Conservation (phyloP, 441 rosid species). For the Populus hybrid region DNA sequence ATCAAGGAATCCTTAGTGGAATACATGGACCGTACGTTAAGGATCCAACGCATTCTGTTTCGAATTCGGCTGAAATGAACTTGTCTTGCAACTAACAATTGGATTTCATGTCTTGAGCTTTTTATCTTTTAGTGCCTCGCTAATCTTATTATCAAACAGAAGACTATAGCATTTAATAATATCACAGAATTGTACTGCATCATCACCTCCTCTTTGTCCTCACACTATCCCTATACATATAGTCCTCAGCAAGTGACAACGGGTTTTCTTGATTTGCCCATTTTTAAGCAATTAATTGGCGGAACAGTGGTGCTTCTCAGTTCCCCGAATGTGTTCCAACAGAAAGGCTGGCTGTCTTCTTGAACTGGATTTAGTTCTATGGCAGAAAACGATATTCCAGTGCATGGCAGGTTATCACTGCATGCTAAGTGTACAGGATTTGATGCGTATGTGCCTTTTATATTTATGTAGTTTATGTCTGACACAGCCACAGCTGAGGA, state of each 20-base stretch:
- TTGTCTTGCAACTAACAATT: background rate
- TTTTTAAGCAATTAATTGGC: slow-evolving; percentile 54
- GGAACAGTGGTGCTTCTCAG: slow-evolving; percentile 49
- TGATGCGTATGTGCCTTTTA: slow-evolving; percentile 75
- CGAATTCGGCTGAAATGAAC: background rate
- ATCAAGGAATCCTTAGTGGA: background rate
- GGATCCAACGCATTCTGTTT: background rate
- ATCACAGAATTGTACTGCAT: background rate
- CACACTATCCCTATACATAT: background rate
- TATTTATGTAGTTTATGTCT: slow-evolving; percentile 56
- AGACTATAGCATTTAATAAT: background rate
- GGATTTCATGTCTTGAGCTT: background rate
- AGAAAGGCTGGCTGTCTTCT: slow-evolving; percentile 47
- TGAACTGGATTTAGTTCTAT: slow-evolving; percentile 51
- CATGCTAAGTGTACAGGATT: slow-evolving; percentile 67
- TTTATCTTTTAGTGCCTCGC: background rate
- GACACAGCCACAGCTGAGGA: slow-evolving; percentile 76
- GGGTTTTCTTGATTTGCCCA: slow-evolving; percentile 35
- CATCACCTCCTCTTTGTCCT: background rate
- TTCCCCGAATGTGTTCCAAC: slow-evolving; percentile 72
- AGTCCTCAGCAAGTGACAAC: slow-evolving; percentile 32
- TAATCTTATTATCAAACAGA: background rate
- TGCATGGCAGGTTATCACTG: slow-evolving; percentile 79
- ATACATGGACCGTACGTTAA: background rate
- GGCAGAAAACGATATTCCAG: slow-evolving; percentile 46